A percentile compares a stretch with the other conserved stretches of the same genome.
phyloP scores from a whole-genome alignment of 2,329 filamentous ascomycete genomes.

The Curvularia verruculosa region DNA sequence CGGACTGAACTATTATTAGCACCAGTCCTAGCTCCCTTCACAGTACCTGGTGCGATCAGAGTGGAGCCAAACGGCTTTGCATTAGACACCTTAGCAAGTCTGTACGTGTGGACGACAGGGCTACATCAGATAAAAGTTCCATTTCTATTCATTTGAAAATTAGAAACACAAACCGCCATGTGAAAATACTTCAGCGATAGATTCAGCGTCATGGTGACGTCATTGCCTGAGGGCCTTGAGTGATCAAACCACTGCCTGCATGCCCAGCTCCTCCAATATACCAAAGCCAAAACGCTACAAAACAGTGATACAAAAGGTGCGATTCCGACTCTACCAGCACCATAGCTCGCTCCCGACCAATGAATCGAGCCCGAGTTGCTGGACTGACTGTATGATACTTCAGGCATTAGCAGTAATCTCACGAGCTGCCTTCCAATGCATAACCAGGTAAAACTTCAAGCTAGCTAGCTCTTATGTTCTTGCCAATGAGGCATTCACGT shows the following conservation, averaged over 20 bases:
- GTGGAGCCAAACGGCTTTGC: too few relatives aligned
- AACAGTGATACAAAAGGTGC: slow-evolving; percentile 37
- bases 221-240: not conserved
- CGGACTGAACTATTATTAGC: too few relatives aligned
- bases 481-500: too few relatives aligned
- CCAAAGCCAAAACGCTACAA: slow-evolving; percentile 32
- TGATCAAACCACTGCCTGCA: not conserved
- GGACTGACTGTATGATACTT: slow-evolving; percentile 15
- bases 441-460: too few relatives aligned
- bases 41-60: too few relatives aligned
- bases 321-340: slow-evolving; percentile 46
- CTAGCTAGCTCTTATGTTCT: too few relatives aligned
- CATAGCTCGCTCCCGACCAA: slow-evolving; percentile 49
- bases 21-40: too few relatives aligned
- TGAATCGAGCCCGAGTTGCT: slow-evolving; percentile 41
- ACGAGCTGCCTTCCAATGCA: slow-evolving; percentile 31
- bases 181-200: not conserved
- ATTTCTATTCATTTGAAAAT: not conserved
- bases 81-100: not conserved
- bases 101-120: not conserved
- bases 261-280: slow-evolving; percentile 21
- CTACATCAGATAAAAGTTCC: not conserved
- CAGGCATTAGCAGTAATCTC: slow-evolving; percentile 19
- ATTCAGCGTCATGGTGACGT: not conserved
- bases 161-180: not conserved